Evolutionary conservation across 2,329 filamentous ascomycete species (phyloP), one percentile per base, ranked within the genome.

Genomic region (Xylariaceae sp.): DNA sequence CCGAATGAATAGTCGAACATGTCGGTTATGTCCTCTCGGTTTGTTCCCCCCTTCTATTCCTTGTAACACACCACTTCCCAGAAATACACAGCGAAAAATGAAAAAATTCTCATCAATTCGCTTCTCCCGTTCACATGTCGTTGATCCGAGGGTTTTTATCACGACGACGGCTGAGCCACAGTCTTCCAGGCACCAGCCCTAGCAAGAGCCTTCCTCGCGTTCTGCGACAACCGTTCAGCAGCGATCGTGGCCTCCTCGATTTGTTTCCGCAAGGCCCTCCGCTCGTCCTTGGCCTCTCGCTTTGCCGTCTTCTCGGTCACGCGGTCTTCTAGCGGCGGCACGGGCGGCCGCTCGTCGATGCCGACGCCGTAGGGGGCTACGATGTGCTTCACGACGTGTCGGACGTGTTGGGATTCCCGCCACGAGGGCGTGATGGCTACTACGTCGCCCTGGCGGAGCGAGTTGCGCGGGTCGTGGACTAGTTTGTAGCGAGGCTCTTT

Each of bases 381-480:
- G 65, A 95, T 92, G 60, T 83, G 79, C 63, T 87, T 86, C 24
- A 95, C 87, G 31, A 93, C 86, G 67, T 94, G 89, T 23, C 85
- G 84, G 66, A 93, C 91, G 61, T 80, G 77, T 61, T 85, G 85
- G 36, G 84, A 86, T 6, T 83, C 84, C 49, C 85, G 84, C 82
- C 82, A 87, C 54, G 87, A 87, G 4, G 86, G 81, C 6, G 80
- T 79, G 66, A 94, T 90, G 61, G 86, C 82, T 24, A 95, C 85
- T 3, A 94, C 84, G 72, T 95, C 91, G 69, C 91, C 91, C 47
- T 83, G 82, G 56, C 87, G 82, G 33, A 92, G 82, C 23, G 89
- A 92, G 65, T 86, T 84, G 73, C 85, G 85, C 24, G 91, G 91
- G 74, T 95, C 91, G 78, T 92, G 89, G 33, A 93, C 90, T 26